Evolutionary conservation across 495 filamentous ascomycete species (phyloP), one percentile per base, ranked within the genome.

Genomic region (Eremomyces bilateralis): DNA sequence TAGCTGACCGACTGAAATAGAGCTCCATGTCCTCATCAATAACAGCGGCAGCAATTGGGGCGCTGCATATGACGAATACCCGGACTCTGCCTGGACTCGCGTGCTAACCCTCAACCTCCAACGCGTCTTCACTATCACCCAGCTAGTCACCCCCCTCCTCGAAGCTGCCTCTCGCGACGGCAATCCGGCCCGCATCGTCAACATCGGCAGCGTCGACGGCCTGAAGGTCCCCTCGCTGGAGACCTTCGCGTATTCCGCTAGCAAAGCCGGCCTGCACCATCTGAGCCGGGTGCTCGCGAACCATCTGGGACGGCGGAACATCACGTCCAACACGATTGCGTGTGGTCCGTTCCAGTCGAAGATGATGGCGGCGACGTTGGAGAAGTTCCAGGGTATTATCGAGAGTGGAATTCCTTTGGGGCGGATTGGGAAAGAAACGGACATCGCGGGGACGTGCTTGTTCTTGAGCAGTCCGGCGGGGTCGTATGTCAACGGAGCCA

Each of bases 321-420:
- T 88, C 36, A 83, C 79, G 50, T 73, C 62, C 35, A 81, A 82
- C 36, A 62, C 71, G 0, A 59, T 85, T 34, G 79, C 79, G 21
- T 83, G 77, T 43, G 78, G 79, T 6, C 77, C 78, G 11, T 85
- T 85, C 43, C 61, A 79, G 48, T 76, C 69, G 39, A 80, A 80
- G 56, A 85, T 83, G 78, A 82, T 81, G 78, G 68, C 67, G 8
- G 69, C 64, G 27, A 80, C 75, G 27, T 51, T 83, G 35, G 54
- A 69, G 39, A 48, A 57, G 4, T 66, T 67, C 39, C 63, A 64
- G 28, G 73, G 80, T 10, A 48, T 51, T 19, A 77, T 88, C 44
- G 63, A 67, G 51, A 52, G 42, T 0, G 64, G 60, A 10, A 69
- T 76, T 37, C 80, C 80, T n/a, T 48, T 81, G 39, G 66, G 67